A percentile compares a stretch with the other conserved stretches of the same genome.
Evolutionary conservation across 106 monocot species (phyloP).

Genomic region (Dendrobium chrysotoxum): DNA sequence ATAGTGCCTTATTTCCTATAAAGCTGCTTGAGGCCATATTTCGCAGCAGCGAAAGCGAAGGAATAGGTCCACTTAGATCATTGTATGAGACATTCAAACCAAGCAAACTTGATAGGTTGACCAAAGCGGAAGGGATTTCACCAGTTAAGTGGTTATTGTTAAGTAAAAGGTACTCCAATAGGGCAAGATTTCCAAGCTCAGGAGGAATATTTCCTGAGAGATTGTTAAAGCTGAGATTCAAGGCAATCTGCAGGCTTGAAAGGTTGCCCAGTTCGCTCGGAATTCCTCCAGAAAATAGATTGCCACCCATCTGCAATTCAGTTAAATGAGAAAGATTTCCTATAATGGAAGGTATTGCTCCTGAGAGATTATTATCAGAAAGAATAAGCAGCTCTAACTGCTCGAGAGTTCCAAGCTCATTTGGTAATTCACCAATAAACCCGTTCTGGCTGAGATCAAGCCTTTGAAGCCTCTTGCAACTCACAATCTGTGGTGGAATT

Average conservation of each 20-base stretch:
- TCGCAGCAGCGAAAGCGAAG: conserved; percentile 42
- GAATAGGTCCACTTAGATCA: conserved; percentile 74
- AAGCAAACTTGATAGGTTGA: conserved; percentile 71
- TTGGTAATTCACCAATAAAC: conserved; percentile 47
- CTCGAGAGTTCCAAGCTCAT: conserved; percentile 57
- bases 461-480: conserved; percentile 70
- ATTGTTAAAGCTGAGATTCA: conserved; percentile 90
- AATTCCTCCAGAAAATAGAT: conserved; percentile 65
- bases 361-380: conserved; percentile 70
- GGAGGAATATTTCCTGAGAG: conserved; percentile 65
- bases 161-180: conserved; percentile 66
- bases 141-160: conserved; percentile 81
- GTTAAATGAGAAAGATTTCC: conserved; percentile 78
- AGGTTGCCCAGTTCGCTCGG: conserved; percentile 69
- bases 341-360: conserved; percentile 56
- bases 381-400: conserved; percentile 72
- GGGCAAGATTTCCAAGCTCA: conserved; percentile 78
- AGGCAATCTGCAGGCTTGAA: conserved; percentile 78
- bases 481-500: conserved; percentile 56
- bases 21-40: conserved; percentile 65
- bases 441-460: conserved; percentile 81
- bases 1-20: conserved; percentile 74
- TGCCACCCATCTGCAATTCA: conserved; percentile 85
- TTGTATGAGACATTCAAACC: conserved; percentile 83
- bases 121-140: conserved; percentile 77